These are phyloP conservation scores for Solanum bulbocastanum DNA, from an alignment of 257 asterid species.

Conservation along the genomic window DNA sequence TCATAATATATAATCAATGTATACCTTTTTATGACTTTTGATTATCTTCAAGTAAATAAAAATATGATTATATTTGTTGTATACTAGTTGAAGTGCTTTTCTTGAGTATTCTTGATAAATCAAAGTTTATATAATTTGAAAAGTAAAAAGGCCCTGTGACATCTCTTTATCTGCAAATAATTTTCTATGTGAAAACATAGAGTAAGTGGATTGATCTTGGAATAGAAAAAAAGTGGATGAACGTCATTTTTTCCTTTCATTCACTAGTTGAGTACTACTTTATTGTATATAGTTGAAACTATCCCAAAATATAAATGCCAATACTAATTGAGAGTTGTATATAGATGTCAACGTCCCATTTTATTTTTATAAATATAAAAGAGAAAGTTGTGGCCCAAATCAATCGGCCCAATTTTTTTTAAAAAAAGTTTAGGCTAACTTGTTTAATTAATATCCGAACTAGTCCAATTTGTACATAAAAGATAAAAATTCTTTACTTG, in stretches of 20 bases:
- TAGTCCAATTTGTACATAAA: background rate
- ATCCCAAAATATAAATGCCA: background rate
- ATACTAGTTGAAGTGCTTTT: no score
- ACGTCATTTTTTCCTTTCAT: background rate
- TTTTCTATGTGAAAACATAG: background rate
- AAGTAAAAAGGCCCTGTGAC: background rate
- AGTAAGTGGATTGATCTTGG: background rate
- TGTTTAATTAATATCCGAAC: background rate
- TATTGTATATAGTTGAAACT: background rate
- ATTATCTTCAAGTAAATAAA: no score
- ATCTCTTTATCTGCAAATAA: background rate
- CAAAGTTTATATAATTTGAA: background rate
- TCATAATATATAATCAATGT: no score
- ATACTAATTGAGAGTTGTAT: background rate
- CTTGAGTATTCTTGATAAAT: no score
- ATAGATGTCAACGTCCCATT: background rate
- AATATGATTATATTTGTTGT: no score
- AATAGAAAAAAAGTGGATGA: background rate
- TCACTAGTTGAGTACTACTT: background rate
- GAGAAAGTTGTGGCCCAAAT: background rate
- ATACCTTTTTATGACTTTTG: no score
- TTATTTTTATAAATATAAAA: no score
- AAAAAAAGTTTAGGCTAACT: background rate
- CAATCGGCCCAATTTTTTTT: background rate
- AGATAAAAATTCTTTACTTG: background rate